These are phyloP conservation scores for Haplosporangium gracile DNA, from an alignment of 192 early-diverging fungal species.

Conservation along the genomic window DNA sequence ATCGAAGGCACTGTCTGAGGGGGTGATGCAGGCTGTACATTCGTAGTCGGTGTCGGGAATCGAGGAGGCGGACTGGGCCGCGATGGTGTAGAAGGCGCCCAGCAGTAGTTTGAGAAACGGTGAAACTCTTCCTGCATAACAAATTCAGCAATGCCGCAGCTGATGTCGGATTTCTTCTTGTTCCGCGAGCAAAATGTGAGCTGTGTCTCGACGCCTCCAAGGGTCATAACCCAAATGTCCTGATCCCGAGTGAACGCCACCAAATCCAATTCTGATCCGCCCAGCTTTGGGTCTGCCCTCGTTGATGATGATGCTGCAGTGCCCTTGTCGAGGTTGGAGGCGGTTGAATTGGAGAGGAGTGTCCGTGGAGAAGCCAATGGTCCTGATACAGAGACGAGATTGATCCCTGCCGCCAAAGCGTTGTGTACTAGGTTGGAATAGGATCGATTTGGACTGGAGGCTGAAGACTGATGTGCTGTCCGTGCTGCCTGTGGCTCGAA, in stretches of 20 bases:
- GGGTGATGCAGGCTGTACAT: not conserved
- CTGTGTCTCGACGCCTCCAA: conserved; percentile 66
- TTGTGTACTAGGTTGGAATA: conserved; percentile 34
- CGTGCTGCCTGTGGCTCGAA: conserved; percentile 34
- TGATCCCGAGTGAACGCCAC: conserved; percentile 72
- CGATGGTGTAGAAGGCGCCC: conserved; percentile 52
- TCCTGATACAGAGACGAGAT: conserved; percentile 44
- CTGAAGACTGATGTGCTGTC: not conserved
- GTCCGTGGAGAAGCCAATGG: conserved; percentile 40
- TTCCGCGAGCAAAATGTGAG: conserved; percentile 68
- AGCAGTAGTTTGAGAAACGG: conserved; percentile 74
- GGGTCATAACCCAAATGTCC: conserved; percentile 72
- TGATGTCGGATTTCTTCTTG: conserved; percentile 56
- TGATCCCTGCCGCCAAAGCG: conserved; percentile 35
- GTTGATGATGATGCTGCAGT: conserved; percentile 16
- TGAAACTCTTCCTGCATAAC: conserved; percentile 84
- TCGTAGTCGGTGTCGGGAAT: not conserved
- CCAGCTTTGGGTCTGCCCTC: conserved; percentile 69
- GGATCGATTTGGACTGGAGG: not conserved
- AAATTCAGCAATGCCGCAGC: conserved; percentile 75
- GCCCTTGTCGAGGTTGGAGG: conserved; percentile 26
- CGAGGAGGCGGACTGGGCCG: not conserved
- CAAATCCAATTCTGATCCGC: conserved; percentile 61
- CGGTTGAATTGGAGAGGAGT: conserved; percentile 14
- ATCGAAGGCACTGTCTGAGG: conserved; percentile 11